Percentiles rank a stretch among this genome's conserved stretches.
Conservation (phyloP, 2,329 filamentous ascomycete genomes). For the Didymella pomorum region DNA sequence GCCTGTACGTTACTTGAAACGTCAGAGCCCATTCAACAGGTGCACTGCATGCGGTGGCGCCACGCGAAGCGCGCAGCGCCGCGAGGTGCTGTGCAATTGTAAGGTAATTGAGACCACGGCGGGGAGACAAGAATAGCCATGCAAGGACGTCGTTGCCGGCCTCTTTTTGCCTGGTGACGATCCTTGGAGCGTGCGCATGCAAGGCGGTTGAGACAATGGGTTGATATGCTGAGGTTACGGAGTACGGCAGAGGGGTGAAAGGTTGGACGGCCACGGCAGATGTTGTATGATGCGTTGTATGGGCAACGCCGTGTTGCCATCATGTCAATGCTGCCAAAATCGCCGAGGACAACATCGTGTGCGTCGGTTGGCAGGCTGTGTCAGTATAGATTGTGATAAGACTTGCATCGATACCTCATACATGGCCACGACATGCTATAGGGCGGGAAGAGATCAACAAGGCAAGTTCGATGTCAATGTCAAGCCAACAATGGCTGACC, state of each 20-base stretch:
- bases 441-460: neutral
- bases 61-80: conserved; percentile 4
- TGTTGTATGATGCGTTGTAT: conserved; percentile 7
- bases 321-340: conserved; percentile 15
- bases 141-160: conserved; percentile 2
- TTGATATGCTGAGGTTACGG: neutral
- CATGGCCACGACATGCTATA: neutral
- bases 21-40: conserved; percentile 11
- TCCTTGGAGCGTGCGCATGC: conserved; percentile 6
- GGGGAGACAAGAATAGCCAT: conserved; percentile 8
- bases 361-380: conserved; percentile 10
- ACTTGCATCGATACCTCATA: conserved; percentile 11
- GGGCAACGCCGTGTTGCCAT: neutral
- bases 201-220: conserved; percentile 14
- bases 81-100: neutral
- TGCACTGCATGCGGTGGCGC: conserved; percentile 12
- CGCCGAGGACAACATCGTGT: conserved; percentile 9
- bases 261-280: conserved; percentile 12
- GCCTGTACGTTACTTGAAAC: neutral
- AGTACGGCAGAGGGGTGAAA: conserved; percentile 8
- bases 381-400: conserved; percentile 8
- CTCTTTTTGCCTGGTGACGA: neutral
- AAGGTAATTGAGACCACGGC: conserved; percentile 2
- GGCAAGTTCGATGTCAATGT: conserved; percentile 4
- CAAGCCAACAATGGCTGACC: conserved; percentile 20